These are phyloP conservation scores for Sergeia podlipaevii DNA, from an alignment of 208 protist species.

Conservation along the genomic window DNA sequence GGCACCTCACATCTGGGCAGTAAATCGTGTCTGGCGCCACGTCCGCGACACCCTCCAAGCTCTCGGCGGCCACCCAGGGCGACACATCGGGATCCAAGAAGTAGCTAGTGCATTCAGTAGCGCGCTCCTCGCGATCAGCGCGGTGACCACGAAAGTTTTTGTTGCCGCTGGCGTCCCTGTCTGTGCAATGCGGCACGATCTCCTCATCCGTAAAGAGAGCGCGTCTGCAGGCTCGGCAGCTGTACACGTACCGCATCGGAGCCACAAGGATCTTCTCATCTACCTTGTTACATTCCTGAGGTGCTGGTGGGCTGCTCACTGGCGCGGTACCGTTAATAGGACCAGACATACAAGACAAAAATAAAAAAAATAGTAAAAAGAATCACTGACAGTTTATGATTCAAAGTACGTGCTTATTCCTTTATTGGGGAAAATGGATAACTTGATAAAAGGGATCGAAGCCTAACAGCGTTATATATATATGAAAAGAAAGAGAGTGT, in stretches of 20 bases:
- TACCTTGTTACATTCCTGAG: no score
- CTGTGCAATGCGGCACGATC: conserved; percentile 43
- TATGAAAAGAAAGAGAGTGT: no score
- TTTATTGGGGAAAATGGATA: no score
- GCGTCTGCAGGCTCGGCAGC: conserved; percentile 56
- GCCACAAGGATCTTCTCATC: no score
- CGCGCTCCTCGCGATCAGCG: conserved; percentile 2
- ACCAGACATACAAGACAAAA: conserved; percentile 5
- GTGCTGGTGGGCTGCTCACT: no score
- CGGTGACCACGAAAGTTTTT: conserved; percentile 41
- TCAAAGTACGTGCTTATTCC: no score
- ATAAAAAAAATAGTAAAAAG: conserved; percentile 1
- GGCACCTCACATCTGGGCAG: conserved; percentile 60
- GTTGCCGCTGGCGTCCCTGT: conserved; percentile 22
- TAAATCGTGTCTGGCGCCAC: conserved; percentile 81
- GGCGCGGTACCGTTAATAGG: no score
- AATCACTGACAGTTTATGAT: no score
- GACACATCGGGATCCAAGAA: conserved; percentile 76
- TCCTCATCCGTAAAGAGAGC: conserved; percentile 41
- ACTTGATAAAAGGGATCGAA: no score
- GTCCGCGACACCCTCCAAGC: conserved; percentile 25
- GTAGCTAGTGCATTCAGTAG: conserved; percentile 61
- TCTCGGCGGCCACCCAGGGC: conserved; percentile 66
- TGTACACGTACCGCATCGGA: conserved; percentile 28
- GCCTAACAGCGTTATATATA: no score